Base-by-base conservation (phyloP, 306 rosid species). In the Canavalia gladiata region DNA sequence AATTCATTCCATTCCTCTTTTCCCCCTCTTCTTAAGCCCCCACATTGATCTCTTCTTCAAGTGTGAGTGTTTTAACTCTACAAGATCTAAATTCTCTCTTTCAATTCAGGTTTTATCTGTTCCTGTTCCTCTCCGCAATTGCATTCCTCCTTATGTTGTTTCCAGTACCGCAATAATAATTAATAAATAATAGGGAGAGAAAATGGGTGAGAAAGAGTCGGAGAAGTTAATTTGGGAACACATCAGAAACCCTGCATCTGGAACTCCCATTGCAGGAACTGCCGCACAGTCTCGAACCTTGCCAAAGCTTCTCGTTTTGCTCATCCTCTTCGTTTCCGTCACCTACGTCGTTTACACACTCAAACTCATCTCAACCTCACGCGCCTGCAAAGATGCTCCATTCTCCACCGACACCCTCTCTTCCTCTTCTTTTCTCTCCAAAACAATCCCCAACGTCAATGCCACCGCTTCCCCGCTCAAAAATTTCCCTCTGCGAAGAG, bases 341-440 rank as follows among this genome's bases (percentile, higher is more conserved):
- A 88, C 97, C 30, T 96, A 89, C 76, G 68, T 96, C 46, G 85
- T 92, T 31, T 96, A 96, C 90, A 87, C 97, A 6, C 93, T 93
- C 81, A 91, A 90, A 77, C 92, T 93, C 74, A 69, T 95, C 77
- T 88, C 98, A 25, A 65, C 90, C 55, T 84, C 97, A 33, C 92
- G 84, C 76, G 82, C 86, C 62, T 95, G 99, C 84, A 37, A 70
- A 25, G 71, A 86, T 33, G 74, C 66, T 5, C 87, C 90, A 0
- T 84, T 91, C 84, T 70, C 86, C 70, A 67, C 65, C 66, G 73
- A 67, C 74, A 68, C 75, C 35, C 45, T 74, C 80, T 59, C 86
- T 28, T 39, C 79, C 74, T 0, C 79, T 29, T 2, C 28, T 37
- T 37, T 37, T 4, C 47, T 1, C 37, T 0, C 37, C 13, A 37